These are phyloP conservation scores for Ceratobasidium sp. DNA, from an alignment of 1,284 basidiomycete genomes.

Conservation along the genomic window DNA sequence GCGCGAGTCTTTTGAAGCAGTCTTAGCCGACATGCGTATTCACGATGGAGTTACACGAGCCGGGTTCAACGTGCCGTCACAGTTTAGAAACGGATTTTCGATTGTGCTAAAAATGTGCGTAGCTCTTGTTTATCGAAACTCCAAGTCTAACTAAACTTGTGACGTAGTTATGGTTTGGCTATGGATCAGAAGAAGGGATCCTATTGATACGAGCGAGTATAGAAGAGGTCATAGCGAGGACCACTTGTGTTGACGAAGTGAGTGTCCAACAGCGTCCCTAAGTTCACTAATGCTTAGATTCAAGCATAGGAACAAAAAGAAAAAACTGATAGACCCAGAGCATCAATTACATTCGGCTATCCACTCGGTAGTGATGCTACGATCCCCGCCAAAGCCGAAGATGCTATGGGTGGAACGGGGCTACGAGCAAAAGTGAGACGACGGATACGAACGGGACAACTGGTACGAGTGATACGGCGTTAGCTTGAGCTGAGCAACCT, in stretches of 20 bases:
- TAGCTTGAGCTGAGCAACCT: constrained; percentile 39
- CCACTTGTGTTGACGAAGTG: constrained; percentile 84
- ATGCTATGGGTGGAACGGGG: constrained; percentile 52
- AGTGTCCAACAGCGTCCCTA: constrained; percentile 47
- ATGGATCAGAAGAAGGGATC: constrained; percentile 85
- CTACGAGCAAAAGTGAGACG: constrained; percentile 27
- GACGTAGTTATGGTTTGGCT: constrained; percentile 81
- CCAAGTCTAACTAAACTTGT: neutral
- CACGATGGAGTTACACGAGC: constrained; percentile 91
- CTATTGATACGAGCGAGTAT: constrained; percentile 80
- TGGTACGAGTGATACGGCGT: neutral
- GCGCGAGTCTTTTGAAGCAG: constrained; percentile 62
- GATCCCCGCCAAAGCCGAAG: constrained; percentile 61
- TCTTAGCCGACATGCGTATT: constrained; percentile 75
- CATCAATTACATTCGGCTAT: constrained; percentile 73
- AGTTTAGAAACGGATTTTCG: constrained; percentile 82
- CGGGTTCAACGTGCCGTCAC: constrained; percentile 84
- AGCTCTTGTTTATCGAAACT: constrained; percentile 29
- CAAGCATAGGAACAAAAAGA: constrained; percentile 68
- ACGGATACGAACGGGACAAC: constrained; percentile 1
- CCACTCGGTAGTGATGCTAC: constrained; percentile 64
- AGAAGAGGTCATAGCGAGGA: constrained; percentile 77
- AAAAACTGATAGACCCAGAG: constrained; percentile 70
- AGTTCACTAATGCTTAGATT: neutral
- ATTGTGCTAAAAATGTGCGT: constrained; percentile 92